Evolutionary conservation across 2,329 filamentous ascomycete genomes (phyloP), one percentile per base, ranked within the genome.

Genomic region (Botryotinia convoluta): DNA sequence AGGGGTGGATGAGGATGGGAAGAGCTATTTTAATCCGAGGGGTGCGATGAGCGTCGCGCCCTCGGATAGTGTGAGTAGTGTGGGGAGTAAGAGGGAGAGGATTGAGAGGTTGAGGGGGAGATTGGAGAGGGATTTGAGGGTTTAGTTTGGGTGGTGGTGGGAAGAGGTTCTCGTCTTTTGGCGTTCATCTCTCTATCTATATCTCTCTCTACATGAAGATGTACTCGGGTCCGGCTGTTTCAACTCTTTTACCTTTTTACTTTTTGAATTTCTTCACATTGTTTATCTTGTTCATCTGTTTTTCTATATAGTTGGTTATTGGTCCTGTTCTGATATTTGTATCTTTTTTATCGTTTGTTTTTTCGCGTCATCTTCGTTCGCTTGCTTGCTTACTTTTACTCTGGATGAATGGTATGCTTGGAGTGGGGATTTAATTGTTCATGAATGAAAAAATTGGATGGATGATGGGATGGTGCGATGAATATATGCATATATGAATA

Each of bases 11-110:
- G 64, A 68, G 26, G 64, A 68, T 54, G 64, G 64, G 35, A 68
- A 68, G 32, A 68, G 64, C 32, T 68, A 54, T 57, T 68, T 68
- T 32, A 68, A 73, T 64, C 75, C 60, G 16, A 84, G 86, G 57
- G 87, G 89, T 75, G 81, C 82, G 69, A 85, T 83, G 67, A 89
- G 87, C 77, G 82, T 91, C 51, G 87, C 85, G 61, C 89, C 89
- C 2, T 87, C 85, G 77, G 89, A 91, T 78, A 90, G 88, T 77
- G 89, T 91, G 72, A 90, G 88, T 79, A 88, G 87, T 76, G 84
- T 90, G n/a, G 88, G 87, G n/a, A 78, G 69, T 39, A 80, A 80
- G 75, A 75, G 73, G 72, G 78, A 80, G 72, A 73, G 78, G 62
- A 77, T 79, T 74, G 74, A 72, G 45, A 73, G 72, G 26, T 51